Base-by-base conservation (phyloP, 257 asterid genomes). In the Solanum rostratum region DNA sequence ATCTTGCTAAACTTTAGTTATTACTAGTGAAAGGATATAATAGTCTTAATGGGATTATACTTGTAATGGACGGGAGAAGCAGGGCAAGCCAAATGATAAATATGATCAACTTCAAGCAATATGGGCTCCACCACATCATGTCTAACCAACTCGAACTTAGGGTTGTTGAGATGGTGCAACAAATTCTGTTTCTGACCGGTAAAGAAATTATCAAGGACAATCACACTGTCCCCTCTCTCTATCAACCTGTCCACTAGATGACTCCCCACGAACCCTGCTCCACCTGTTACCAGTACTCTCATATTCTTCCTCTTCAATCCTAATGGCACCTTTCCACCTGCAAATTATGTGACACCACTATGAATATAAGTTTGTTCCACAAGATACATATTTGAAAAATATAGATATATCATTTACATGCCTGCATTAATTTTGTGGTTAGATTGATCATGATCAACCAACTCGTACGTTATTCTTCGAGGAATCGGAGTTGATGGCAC, bases 31-130 rank as follows among this genome's bases (percentile, higher is more conserved):
- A 89, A 94, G 97, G 99, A 95, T 94, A 95, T 95, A 80, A 95
- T 95, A 10, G 99, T 95, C 95, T 95, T 95, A 88, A 95, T 90
- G 6, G 99, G 99, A 86, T 95, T 95, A 87, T 88, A 93, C 88
- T 95, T 95, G 92, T 95, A 95, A 88, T 95, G 97, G 19, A 94
- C 98, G 2, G 98, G 99, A 57, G 97, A 95, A 12, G 99, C 98
- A 43, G 99, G 99, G 91, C 98, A 95, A 79, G 99, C 99, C 90
- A 95, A 84, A 84, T 95, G 98, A 92, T 95, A 95, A 79, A 95
- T 92, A 29, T 93, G 97, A 85, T 96, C 99, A 24, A 94, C 97
- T 85, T 96, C 99, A 11, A 96, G 89, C 91, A 96, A 39, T 46
- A 96, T 94, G 1, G 99, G 99, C 87, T 96, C 97, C 13, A 94